phyloP scores from a whole-genome alignment of 495 filamentous ascomycete genomes.

The Talaromyces adpressus region DNA sequence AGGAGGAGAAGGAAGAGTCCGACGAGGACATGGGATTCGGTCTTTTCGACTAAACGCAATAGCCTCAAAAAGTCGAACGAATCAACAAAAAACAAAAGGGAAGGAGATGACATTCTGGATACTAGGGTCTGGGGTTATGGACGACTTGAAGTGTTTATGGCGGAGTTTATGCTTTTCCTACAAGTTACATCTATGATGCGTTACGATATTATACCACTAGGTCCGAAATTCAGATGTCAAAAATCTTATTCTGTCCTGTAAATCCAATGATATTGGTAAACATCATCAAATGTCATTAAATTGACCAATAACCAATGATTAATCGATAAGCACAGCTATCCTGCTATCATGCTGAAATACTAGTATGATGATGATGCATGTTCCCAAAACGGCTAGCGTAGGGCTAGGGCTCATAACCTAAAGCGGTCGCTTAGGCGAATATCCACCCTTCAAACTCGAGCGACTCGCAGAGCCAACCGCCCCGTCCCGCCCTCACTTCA shows the following conservation, averaged over 20 bases:
- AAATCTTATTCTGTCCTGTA: background rate
- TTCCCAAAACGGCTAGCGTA: slow-evolving; percentile 26
- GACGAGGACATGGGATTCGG: slow-evolving; percentile 99
- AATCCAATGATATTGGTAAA: background rate
- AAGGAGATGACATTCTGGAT: slow-evolving; percentile 96
- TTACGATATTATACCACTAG: slow-evolving; percentile 27
- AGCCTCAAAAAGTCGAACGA: slow-evolving; percentile 15
- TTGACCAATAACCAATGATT: background rate
- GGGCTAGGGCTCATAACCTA: slow-evolving; percentile 35
- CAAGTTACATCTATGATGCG: slow-evolving; percentile 20
- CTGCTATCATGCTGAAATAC: background rate
- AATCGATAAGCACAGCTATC: background rate
- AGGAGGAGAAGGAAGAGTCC: slow-evolving; percentile 79
- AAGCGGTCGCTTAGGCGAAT: slow-evolving; percentile 40
- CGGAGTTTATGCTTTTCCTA: background rate
- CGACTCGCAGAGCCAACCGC: slow-evolving; percentile 19
- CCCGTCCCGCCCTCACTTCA: background rate
- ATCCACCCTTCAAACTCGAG: slow-evolving; percentile 35
- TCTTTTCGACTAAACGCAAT: slow-evolving; percentile 79
- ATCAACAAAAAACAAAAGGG: slow-evolving; percentile 60
- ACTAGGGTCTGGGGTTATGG: slow-evolving; percentile 99
- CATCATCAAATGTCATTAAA: background rate
- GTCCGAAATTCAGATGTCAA: slow-evolving; percentile 8
- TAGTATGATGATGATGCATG: background rate
- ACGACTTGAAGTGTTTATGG: slow-evolving; percentile 44